Evolutionary conservation across 164 flowering plant genomes (phyloP), one percentile per base, ranked within the genome.

Genomic region (Chloranthus sessilifolius): DNA sequence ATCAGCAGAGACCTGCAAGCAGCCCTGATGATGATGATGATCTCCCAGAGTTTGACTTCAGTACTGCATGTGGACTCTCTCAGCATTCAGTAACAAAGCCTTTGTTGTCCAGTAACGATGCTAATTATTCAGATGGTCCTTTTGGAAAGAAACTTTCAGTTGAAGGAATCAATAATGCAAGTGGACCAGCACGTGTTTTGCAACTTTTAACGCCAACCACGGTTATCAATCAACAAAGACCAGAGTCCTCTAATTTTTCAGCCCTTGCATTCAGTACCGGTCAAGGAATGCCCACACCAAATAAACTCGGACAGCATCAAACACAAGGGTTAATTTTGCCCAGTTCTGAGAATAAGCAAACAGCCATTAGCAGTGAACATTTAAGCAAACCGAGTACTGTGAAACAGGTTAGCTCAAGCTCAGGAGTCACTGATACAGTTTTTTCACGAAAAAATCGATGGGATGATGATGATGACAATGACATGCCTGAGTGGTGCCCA

Each of bases 401-500:
- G 23, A 37, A 34, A 28, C 25, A 27, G 7, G 21, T 23, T 8
- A 43, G 6, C 14, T 12, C 49, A 28, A 22, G 20, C 30, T 43
- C 35, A 12, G 24, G 15, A 30, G 24, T n/a, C n/a, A n/a, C 50
- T 43, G 50, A 43, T 31, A 43, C 50, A 2, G 30, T 6, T 15
- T 26, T 35, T n/a, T 16, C 28, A 31, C 44, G 30, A 38, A 69
- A 59, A 56, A 60, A 59, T 43, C 47, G 33, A 39, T 67, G 71
- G 66, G 65, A 50, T 53, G 69, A 63, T 51, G 75, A 75, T 44
- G 75, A 78, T 26, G 78, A 73, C 58, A 76, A 78, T 26, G 78
- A 73, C 58, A 76, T 79, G 71, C 85, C 81, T 16, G 85, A 76
- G 62, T 74, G 81, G 85, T 49, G 54, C 39, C 77, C 81, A 17